Base-by-base conservation (phyloP, 2,329 filamentous ascomycete genomes). In the Graphiopsis chlorocephala region DNA sequence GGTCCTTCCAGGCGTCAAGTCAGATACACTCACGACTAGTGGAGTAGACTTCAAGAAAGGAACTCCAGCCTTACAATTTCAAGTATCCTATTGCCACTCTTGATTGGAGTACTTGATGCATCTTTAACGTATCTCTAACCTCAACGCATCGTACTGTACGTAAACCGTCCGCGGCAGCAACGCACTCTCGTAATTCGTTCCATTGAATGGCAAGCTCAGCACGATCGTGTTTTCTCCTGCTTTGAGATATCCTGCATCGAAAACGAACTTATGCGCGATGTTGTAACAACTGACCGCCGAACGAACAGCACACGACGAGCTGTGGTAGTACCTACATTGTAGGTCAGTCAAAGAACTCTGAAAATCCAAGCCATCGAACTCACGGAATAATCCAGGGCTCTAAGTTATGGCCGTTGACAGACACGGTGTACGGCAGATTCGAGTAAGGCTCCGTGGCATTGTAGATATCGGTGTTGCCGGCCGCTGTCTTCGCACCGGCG, bases 131-230 rank as follows among this genome's bases (percentile, higher is more conserved):
- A 89, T 72, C 71, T 89, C 87, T 55, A 89, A 70, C 59, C 86
- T 79, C 71, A 89, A 70, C 2, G 87, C 86, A 76, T 89, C 87
- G 68, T 90, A 89, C 77, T 89, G 86, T 6, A 89, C 82, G 73
- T 89, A 89, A 0, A 86, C 78, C 0, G 80, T 81, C 50, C 76
- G 75, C 0, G 86, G 81, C 64, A 88, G 68, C 10, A 88, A 59
- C 0, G 87, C 86, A 31, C 81, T 82, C 75, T 88, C 85, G 17
- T 83, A 82, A 68, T 87, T 80, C 4, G 84, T 88, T 0, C 82
- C 86, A 56, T 87, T 85, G 55, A 79, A 83, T 12, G 87, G 87
- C 65, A 89, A 69, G 67, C 84, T 85, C 52, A 89, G 72, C 0
- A 86, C 77, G 33, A 89, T 75, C 69, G 81, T 78, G 67, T 89